phyloP scores from a whole-genome alignment of 1,139 yeast species.

The Blastobotrys buckinghamii region DNA sequence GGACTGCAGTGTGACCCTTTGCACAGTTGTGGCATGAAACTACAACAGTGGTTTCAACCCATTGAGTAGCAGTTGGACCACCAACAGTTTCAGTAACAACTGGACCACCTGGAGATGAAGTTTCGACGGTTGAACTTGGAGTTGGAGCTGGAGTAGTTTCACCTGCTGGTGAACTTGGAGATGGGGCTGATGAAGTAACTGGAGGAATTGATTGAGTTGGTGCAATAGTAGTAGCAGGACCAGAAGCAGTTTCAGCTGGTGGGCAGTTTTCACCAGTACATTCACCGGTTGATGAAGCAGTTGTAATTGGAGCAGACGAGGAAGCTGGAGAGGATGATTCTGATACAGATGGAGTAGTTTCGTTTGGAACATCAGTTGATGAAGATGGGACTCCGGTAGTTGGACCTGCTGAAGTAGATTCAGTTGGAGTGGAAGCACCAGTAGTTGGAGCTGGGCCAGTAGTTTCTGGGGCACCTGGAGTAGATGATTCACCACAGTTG shows the following conservation, averaged over 20 bases:
- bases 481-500: no score
- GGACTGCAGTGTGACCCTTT: no score
- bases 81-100: neutral
- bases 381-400: slow-evolving; percentile 1
- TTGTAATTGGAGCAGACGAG: neutral
- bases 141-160: neutral
- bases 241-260: no score
- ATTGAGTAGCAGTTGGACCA: neutral
- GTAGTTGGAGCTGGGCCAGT: neutral
- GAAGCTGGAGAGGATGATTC: no score
- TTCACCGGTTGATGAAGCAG: neutral
- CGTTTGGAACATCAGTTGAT: neutral
- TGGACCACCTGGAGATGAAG: neutral
- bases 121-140: neutral
- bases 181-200: no score
- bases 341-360: neutral
- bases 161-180: neutral
- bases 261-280: no score
- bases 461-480: neutral
- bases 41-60: neutral
- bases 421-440: neutral
- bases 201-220: no score
- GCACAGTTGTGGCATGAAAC: neutral
- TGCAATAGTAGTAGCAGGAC: no score
- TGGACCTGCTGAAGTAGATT: slow-evolving; percentile 4